Evolutionary conservation across 306 rosid genomes (phyloP), one percentile per base, ranked within the genome.

Genomic region (Cicer bijugum): DNA sequence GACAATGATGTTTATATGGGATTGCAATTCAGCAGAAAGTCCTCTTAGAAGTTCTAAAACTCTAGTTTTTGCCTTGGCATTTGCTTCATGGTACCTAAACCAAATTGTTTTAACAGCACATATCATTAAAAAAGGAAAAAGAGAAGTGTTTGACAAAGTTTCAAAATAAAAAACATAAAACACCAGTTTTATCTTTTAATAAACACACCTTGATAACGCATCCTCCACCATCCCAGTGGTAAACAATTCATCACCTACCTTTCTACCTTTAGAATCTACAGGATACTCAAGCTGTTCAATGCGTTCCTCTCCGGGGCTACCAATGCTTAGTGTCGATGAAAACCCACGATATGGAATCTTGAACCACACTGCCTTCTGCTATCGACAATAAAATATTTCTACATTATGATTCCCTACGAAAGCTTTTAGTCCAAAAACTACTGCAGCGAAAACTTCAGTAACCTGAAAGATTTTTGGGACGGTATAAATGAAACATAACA

Each of bases 161-260:
- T 38, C 48, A 15, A 28, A n/a, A 52, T 33, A 51, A 61, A 33
- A 1, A 66, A 58, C n/a, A 78, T 46, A 50, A 1, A 69, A 69
- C 68, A 67, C 52, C n/a, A 55, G 43, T 59, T 3, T 33, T 16
- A 28, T 15, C 19, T 33, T 23, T 55, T 44, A 50, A 19, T 20
- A 12, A 12, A 55, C 71, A 68, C 12, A 91, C 98, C 92, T 88
- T 57, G 91, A 73, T 84, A 94, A 80, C 46, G 98, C 97, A 70
- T 81, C 89, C 72, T 94, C 98, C 84, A 94, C 96, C 80, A 85
- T 89, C 33, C 10, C 51, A 68, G 98, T 91, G 37, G 95, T 91
- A 87, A 84, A 94, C 98, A 97, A 94, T 79, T 91, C 97, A 77
- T 89, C 96, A 20, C 96, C 96, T 61, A 88, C 98, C 87, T 78